Percentiles rank a stretch among this genome's conserved stretches.
phyloP scores from a whole-genome alignment of 2,329 filamentous ascomycete genomes.

The Xenosphaeropsis pyriputrescens region DNA sequence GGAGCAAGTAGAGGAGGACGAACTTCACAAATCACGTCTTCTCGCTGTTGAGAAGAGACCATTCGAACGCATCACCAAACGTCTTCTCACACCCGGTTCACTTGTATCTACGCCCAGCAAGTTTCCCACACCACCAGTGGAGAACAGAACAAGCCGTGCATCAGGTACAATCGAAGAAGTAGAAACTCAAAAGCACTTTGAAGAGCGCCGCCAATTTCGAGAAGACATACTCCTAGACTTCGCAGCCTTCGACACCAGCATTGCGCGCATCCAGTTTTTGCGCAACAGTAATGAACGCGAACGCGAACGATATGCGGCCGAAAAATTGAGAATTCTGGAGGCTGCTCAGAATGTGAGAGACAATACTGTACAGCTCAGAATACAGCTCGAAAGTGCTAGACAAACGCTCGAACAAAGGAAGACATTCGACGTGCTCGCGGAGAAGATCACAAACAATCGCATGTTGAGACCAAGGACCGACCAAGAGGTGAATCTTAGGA shows the following conservation, averaged over 20 bases:
- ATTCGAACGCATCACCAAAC: constrained; percentile 77
- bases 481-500: constrained; percentile 61
- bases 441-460: constrained; percentile 71
- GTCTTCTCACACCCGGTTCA: constrained; percentile 54
- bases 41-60: constrained; percentile 85
- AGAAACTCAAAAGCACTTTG: constrained; percentile 31
- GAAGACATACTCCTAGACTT: constrained; percentile 83
- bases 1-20: constrained; percentile 63
- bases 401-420: constrained; percentile 65
- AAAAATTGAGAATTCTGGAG: constrained; percentile 64
- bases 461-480: constrained; percentile 74
- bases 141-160: constrained; percentile 22
- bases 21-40: constrained; percentile 76
- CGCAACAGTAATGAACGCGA: constrained; percentile 71
- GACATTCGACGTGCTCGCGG: constrained; percentile 75
- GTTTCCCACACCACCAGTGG: constrained; percentile 52
- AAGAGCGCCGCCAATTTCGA: constrained; percentile 52
- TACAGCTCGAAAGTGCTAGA: constrained; percentile 64
- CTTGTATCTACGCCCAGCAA: constrained; percentile 41
- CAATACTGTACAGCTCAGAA: constrained; percentile 56
- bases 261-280: constrained; percentile 79
- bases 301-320: constrained; percentile 66
- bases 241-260: constrained; percentile 71
- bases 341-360: constrained; percentile 67
- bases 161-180: constrained; percentile 26